phyloP scores from a whole-genome alignment of 306 rosid genomes.

The Abrus precatorius region DNA sequence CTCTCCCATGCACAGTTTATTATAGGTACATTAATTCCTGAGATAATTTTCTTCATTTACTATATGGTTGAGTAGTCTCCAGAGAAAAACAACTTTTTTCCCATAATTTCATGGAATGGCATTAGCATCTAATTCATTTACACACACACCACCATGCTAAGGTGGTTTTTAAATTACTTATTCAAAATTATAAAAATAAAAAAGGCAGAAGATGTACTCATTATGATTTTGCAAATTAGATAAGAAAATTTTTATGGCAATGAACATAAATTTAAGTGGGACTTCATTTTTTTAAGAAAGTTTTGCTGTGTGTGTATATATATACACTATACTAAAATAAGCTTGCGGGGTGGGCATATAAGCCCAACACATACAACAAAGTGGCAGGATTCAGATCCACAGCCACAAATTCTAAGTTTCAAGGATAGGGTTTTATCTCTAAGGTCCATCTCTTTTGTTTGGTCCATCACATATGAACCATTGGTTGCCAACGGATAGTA shows the following conservation, averaged over 20 bases:
- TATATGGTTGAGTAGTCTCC: too few relatives aligned
- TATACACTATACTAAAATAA: not conserved
- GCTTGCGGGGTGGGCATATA: not conserved
- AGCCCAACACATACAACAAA: not conserved
- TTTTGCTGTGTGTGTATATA: not conserved
- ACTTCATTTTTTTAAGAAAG: not conserved
- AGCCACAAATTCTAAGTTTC: conserved; percentile 54
- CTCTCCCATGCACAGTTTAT: not conserved
- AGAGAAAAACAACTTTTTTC: too few relatives aligned
- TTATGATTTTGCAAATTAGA: not conserved
- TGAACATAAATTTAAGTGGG: not conserved
- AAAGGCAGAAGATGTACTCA: not conserved
- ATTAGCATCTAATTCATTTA: not conserved
- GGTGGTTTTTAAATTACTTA: not conserved
- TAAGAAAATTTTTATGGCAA: not conserved
- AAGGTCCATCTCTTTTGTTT: conserved; percentile 45
- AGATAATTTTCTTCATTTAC: too few relatives aligned
- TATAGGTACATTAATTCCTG: not conserved
- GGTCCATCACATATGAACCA: conserved; percentile 52
- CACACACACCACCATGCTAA: not conserved
- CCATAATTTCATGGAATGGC: too few relatives aligned
- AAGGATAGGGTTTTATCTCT: conserved; percentile 72
- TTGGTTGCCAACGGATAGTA: conserved; percentile 43
- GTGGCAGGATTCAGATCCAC: not conserved
- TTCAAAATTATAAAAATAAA: not conserved